Evolutionary conservation across 2,329 filamentous ascomycete species (phyloP).

Genomic region (Fonsecaea pedrosoi): DNA sequence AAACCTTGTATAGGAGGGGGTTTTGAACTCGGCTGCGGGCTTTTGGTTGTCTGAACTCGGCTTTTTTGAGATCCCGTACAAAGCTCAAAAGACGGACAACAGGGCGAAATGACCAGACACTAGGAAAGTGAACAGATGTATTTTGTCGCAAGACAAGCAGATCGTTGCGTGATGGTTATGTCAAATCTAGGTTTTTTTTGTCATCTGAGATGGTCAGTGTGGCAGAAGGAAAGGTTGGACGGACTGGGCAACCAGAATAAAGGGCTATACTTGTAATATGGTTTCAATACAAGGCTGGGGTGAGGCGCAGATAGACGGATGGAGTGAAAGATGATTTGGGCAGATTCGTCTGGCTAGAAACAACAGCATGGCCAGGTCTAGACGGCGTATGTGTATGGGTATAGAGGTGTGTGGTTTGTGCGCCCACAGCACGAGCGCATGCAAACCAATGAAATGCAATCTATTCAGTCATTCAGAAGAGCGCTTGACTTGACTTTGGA

Average conservation of each 20-base stretch:
- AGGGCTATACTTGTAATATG: not conserved
- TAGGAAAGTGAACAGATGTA: not conserved
- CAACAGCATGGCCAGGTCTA: not conserved
- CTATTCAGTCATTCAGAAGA: not conserved
- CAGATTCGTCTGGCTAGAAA: not conserved
- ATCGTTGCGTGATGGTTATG: not conserved
- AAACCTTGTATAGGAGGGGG: not conserved
- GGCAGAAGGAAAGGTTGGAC: not conserved
- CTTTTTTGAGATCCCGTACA: not conserved
- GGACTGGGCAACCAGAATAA: conserved; percentile 6
- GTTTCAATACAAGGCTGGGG: not conserved
- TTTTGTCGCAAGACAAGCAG: not conserved
- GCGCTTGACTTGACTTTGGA: too few species aligned
- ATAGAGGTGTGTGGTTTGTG: not conserved
- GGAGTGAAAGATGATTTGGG: not conserved
- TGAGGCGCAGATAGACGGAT: not conserved
- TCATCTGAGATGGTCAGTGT: not conserved
- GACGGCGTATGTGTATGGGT: not conserved
- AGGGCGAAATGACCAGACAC: not conserved
- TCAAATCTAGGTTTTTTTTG: not conserved
- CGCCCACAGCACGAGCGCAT: not conserved
- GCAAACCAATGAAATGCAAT: not conserved
- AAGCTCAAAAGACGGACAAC: not conserved
- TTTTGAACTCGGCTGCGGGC: not conserved
- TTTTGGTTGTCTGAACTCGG: not conserved